These are phyloP conservation scores for Termitomyces sp. DNA, from an alignment of 768 basidiomycete genomes.

Conservation along the genomic window DNA sequence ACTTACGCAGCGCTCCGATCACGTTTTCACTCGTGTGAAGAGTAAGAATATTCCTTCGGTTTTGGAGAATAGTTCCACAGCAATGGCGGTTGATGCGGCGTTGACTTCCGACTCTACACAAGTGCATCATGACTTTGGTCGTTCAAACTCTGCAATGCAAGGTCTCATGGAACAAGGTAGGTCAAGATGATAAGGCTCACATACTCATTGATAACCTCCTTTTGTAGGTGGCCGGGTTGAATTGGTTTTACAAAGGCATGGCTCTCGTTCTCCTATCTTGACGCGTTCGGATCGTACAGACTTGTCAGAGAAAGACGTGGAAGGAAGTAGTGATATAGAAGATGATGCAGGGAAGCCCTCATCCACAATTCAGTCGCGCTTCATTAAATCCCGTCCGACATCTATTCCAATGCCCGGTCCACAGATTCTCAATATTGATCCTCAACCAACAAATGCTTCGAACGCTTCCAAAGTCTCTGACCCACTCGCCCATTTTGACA, in stretches of 20 bases:
- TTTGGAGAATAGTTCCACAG: conserved; percentile 17
- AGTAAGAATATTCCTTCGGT: conserved; percentile 13
- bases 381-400: conserved; percentile 23
- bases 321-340: background rate
- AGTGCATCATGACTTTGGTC: conserved; percentile 19
- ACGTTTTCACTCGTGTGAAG: conserved; percentile 9
- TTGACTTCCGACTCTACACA: conserved; percentile 21
- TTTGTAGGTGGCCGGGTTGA: conserved; percentile 51
- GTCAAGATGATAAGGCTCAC: background rate
- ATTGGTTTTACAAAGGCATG: conserved; percentile 38
- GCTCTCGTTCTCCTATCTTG: conserved; percentile 22
- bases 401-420: conserved; percentile 31
- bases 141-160: conserved; percentile 46
- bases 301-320: background rate
- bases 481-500: conserved; percentile 33
- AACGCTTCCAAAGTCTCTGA: conserved; percentile 13
- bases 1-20: conserved; percentile 16
- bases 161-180: conserved; percentile 62
- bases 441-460: conserved; percentile 16
- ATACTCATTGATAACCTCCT: background rate
- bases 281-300: background rate
- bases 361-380: background rate
- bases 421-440: conserved; percentile 24
- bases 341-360: background rate
- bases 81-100: conserved; percentile 21